Evolutionary conservation across 2,329 filamentous ascomycete genomes (phyloP).

Genomic region (Paramyrothecium sp.): DNA sequence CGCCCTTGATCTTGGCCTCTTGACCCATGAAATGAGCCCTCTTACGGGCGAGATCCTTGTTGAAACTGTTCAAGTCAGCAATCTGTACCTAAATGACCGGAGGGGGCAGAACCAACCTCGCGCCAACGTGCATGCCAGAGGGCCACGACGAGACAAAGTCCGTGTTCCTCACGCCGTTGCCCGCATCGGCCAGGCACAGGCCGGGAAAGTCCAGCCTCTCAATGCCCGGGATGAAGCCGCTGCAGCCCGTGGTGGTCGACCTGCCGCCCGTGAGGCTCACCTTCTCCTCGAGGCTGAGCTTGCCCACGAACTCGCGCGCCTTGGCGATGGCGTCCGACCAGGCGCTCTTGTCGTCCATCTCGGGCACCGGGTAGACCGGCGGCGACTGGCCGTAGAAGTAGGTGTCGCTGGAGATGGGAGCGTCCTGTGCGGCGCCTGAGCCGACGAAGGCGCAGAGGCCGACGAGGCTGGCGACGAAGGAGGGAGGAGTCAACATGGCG

Average conservation of each 20-base stretch:
- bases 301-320: constrained; percentile 54
- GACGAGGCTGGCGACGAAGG: not conserved
- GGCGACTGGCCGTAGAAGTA: constrained; percentile 51
- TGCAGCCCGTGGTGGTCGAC: constrained; percentile 21
- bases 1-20: constrained; percentile 57
- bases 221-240: constrained; percentile 51
- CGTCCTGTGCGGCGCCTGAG: not conserved
- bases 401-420: constrained; percentile 33
- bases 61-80: not conserved
- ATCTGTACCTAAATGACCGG: not conserved
- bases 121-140: constrained; percentile 45
- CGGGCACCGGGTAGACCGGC: constrained; percentile 40
- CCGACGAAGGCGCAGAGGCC: not conserved
- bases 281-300: constrained; percentile 67
- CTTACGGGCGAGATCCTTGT: constrained; percentile 49
- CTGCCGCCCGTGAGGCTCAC: constrained; percentile 31
- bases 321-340: constrained; percentile 61
- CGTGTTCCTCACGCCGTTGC: constrained; percentile 45
- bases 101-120: constrained; percentile 41
- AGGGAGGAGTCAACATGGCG: constrained; percentile 2
- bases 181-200: constrained; percentile 48
- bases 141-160: constrained; percentile 48
- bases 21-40: constrained; percentile 52
- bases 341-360: constrained; percentile 15
- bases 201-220: constrained; percentile 44